Base-by-base conservation (phyloP, 2,329 filamentous ascomycete genomes). In the Alternaria sp. region DNA sequence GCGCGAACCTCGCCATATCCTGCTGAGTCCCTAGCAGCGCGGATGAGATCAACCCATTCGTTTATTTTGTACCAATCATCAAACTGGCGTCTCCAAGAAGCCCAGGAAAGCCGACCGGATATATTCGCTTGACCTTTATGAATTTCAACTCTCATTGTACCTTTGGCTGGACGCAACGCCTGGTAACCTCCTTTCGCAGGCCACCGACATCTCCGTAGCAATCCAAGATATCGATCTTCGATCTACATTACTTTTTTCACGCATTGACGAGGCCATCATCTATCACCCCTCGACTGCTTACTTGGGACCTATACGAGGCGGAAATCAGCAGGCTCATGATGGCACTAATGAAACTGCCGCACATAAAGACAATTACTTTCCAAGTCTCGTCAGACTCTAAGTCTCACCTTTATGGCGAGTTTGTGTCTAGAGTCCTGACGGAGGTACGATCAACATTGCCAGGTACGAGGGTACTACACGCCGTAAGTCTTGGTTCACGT, bases 391-490 rank as follows among this genome's bases (percentile, higher is more conserved):
- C 44, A 3, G 0, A n/a, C 7, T 34, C 17, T 2, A 17, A 33
- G 17, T 46, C 29, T 21, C 7, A 34, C 4, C 44, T 46, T 5
- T 46, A 46, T 10, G 17, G 17, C 17, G 29, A 34, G 4, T 46
- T 46, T 1, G 17, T 46, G 0, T 34, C 17, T 10, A 46, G 28
- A 5, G 0, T 46, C 2, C n/a, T 46, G 28, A 3, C 3, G 1
- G 42, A 21, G 2, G 4, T 21, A 3, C 6, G 21, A n/a, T 33
- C 0, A 3, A 33, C 0, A 14, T 14, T 2, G n/a, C 21, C 10
- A 9, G 1, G 33, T 5, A 10, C 14, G 1, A 17, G 28, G 17
- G 10, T 46, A 8, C 2, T 33, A 33, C 42, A 33, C 0, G 42
- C 3, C 17, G 2, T 23, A 14, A n/a, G 21, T 5, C 4, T 9